Percentiles rank a stretch among this genome's conserved stretches.
Evolutionary conservation across 2,329 filamentous ascomycete genomes (phyloP).

Genomic region (Arthrobotrys entomopaga): DNA sequence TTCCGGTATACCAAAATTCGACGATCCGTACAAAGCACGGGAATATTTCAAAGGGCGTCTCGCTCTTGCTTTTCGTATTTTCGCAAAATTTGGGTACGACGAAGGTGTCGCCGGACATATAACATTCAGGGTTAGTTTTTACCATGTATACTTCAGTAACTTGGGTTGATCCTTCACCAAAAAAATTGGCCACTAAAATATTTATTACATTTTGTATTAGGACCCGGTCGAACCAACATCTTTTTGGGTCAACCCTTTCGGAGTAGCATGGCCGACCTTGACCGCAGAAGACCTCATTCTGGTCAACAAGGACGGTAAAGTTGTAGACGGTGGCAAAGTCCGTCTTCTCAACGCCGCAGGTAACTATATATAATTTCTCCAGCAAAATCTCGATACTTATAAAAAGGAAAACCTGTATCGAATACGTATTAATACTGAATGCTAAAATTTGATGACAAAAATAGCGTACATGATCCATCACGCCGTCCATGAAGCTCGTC

Average conservation of each 20-base stretch:
- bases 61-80: slow-evolving; percentile 69
- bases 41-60: slow-evolving; percentile 69
- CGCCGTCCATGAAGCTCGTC: slow-evolving; percentile 69
- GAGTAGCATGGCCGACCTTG: slow-evolving; percentile 71
- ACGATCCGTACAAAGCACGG: slow-evolving; percentile 58
- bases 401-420: not conserved
- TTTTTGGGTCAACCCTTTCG: slow-evolving; percentile 76
- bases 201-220: slow-evolving; percentile 23
- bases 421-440: too few relatives aligned
- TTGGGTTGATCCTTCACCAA: slow-evolving; percentile 67
- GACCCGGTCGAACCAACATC: slow-evolving; percentile 70
- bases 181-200: slow-evolving; percentile 62
- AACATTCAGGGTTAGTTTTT: slow-evolving; percentile 43
- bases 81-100: slow-evolving; percentile 69
- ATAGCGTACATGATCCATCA: slow-evolving; percentile 71
- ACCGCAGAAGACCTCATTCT: slow-evolving; percentile 75
- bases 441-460: too few relatives aligned
- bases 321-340: slow-evolving; percentile 71
- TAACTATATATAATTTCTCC: not conserved
- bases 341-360: slow-evolving; percentile 64
- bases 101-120: slow-evolving; percentile 68
- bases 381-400: not conserved
- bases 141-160: not conserved
- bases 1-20: slow-evolving; percentile 43
- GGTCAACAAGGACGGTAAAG: slow-evolving; percentile 70